Base-by-base conservation (phyloP, 1,284 basidiomycete species). In the Ustanciosporium gigantosporum region DNA sequence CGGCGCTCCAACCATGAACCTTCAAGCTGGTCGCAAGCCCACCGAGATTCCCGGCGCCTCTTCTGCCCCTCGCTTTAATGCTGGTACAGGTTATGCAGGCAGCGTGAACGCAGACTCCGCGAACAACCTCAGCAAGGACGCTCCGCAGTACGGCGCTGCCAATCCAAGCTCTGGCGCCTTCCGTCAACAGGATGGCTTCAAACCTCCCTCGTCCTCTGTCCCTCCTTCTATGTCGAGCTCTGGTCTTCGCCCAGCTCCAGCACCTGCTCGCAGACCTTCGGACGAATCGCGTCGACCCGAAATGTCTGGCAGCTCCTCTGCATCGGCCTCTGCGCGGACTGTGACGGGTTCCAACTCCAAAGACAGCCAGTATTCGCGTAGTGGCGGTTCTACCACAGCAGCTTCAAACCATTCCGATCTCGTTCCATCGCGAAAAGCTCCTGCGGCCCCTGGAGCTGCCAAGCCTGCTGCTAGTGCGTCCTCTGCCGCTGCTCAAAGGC, bases 1-100 rank as follows among this genome's bases (percentile, higher is more conserved):
- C n/a, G 75, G 72, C 29, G 62, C 68, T 1, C 70, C 74, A 0
- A 75, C 69, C 25, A 75, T 75, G 70, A 75, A 75, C 41, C 25
- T 76, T 20, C 74, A 73, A 35, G 41, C 74, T 14, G 73, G 74
- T 29, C 53, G 66, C 38, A 62, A 58, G 25, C 51, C 67, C 25
- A 58, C 40, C 48, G 55, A 62, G 27, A 41, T 56, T 3, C 24
- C 56, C 9, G 24, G 45, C 15, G 57, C 61, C 16, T 41, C 56
- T 11, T 60, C 61, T 5, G 50, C 60, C 16, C 48, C 50, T 20
- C 59, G 64, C 27, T 66, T 49, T 56, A 62, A 66, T 27, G 65
- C 65, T 15, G 65, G 65, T 31, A 67, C 65, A 5, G 65, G 65
- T 25, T 64, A 59, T 16, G 65, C 65, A 15, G 67, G 65, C 17